These are phyloP conservation scores for Coniella lustricola DNA, from an alignment of 2,329 filamentous ascomycete genomes.

Conservation along the genomic window DNA sequence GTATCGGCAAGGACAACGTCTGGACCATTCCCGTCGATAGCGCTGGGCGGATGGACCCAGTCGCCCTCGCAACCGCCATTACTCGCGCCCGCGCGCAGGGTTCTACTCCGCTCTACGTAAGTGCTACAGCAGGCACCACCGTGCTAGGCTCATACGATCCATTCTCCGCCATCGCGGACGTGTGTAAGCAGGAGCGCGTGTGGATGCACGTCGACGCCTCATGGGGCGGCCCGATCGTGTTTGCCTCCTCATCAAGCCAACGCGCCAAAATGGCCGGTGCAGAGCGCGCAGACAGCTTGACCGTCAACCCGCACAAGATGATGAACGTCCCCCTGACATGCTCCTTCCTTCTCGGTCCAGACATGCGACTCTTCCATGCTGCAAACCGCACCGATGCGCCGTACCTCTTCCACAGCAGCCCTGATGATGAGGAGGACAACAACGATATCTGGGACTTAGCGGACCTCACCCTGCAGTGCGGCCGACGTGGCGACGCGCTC, in stretches of 20 bases:
- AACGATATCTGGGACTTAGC: conserved; percentile 78
- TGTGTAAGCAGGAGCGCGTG: conserved; percentile 65
- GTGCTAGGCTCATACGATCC: conserved; percentile 87
- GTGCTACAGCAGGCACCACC: conserved; percentile 90
- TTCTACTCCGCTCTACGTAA: conserved; percentile 86
- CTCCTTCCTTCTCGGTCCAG: conserved; percentile 75
- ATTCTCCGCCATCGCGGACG: conserved; percentile 58
- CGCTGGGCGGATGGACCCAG: conserved; percentile 62
- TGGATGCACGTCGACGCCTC: conserved; percentile 93
- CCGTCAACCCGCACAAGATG: conserved; percentile 97
- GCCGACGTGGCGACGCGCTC: conserved; percentile 73
- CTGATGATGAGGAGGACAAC: conserved; percentile 27
- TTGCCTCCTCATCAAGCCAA: conserved; percentile 61
- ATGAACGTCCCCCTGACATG: conserved; percentile 85
- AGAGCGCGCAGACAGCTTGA: conserved; percentile 71
- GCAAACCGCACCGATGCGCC: conserved; percentile 84
- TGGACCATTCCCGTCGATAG: conserved; percentile 67
- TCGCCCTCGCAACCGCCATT: conserved; percentile 58
- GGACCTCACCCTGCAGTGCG: conserved; percentile 89
- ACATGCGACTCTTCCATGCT: conserved; percentile 68
- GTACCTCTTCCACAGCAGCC: conserved; percentile 67
- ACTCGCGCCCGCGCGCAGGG: conserved; percentile 55
- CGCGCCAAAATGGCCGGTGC: conserved; percentile 53
- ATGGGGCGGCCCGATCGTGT: conserved; percentile 82
- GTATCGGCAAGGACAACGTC: conserved; percentile 70